Evolutionary conservation across 768 basidiomycete species (phyloP), one percentile per base, ranked within the genome.

Genomic region (Mrakia frigida): DNA sequence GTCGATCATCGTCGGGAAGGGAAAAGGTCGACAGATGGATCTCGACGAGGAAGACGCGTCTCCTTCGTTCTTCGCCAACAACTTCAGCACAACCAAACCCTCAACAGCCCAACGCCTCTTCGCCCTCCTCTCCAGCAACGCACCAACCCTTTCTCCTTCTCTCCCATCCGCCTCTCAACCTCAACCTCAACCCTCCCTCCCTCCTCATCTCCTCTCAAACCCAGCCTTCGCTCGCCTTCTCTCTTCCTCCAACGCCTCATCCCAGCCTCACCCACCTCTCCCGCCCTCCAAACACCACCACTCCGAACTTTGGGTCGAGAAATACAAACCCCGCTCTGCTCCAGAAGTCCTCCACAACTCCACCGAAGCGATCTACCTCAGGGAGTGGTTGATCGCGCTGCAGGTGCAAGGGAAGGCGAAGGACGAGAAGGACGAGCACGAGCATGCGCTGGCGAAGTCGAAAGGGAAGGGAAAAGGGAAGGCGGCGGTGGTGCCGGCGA

Each of bases 261-360:
- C 46, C 33, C 23, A 53, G 37, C 67, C n/a, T 73, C 65, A 14
- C 16, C 52, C 50, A 18, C 50, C 77, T 16, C 53, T 74, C 73
- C 59, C 25, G 63, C 37, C 80, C 80, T 75, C 78, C 79, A 35
- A 80, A 80, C 23, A 71, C 81, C 71, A 68, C 69, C 6, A 77
- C 77, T 23, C 61, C 33, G 80, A 82, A 21, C 71, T 81, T 5
- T 84, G 83, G 83, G 74, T 75, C 39, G 83, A 84, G 68, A 75
- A 79, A 33, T 84, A 81, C 73, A 78, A 80, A 65, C 83, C 83
- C 6, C 72, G 65, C 6, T 23, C 37, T 0, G 80, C 83, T 2
- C 25, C 71, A 11, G 79, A 84, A 70, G 81, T 83, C 5, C 78
- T 84, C 13, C 81, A 81, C 6, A 84, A 83, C 77, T 81, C 82